Evolutionary conservation across 1,284 basidiomycete genomes (phyloP).

Genomic region (Gymnopus androsaceus): DNA sequence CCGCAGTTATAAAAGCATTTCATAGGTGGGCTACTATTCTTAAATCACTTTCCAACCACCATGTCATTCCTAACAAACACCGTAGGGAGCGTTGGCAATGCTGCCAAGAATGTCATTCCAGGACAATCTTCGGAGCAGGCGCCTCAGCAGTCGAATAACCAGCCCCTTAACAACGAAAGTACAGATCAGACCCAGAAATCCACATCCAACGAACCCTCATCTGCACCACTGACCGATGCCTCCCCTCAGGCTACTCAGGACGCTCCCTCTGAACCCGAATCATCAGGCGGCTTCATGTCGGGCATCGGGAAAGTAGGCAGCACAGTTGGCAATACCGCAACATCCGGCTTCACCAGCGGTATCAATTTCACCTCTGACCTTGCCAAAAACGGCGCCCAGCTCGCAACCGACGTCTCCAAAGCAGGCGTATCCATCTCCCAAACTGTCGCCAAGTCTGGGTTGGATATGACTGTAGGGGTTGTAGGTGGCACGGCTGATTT

Average conservation of each 20-base stretch:
- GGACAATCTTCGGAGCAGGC: not conserved
- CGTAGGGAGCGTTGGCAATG: not conserved
- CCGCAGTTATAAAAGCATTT: not conserved
- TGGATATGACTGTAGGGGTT: slow-evolving; percentile 23
- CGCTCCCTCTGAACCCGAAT: not conserved
- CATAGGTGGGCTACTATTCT: not conserved
- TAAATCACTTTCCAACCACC: not conserved
- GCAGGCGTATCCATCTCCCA: slow-evolving; percentile 21
- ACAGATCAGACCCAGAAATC: not conserved
- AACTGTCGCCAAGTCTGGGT: slow-evolving; percentile 20
- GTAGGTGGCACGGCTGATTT: slow-evolving; percentile 20
- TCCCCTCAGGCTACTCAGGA: not conserved
- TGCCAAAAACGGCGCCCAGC: slow-evolving; percentile 15
- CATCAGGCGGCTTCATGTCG: slow-evolving; percentile 5
- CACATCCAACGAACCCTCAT: not conserved
- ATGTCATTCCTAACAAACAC: slow-evolving; percentile 13
- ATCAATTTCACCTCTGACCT: slow-evolving; percentile 17
- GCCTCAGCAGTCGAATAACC: not conserved
- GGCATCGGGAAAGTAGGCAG: slow-evolving; percentile 6
- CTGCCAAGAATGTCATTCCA: slow-evolving; percentile 6
- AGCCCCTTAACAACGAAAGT: not conserved
- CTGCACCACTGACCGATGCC: not conserved
- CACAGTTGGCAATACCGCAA: slow-evolving; percentile 1
- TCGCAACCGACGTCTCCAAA: slow-evolving; percentile 5
- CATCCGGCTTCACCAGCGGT: slow-evolving; percentile 8